phyloP scores from a whole-genome alignment of 805 yeast genomes.

The Candida koratica region DNA sequence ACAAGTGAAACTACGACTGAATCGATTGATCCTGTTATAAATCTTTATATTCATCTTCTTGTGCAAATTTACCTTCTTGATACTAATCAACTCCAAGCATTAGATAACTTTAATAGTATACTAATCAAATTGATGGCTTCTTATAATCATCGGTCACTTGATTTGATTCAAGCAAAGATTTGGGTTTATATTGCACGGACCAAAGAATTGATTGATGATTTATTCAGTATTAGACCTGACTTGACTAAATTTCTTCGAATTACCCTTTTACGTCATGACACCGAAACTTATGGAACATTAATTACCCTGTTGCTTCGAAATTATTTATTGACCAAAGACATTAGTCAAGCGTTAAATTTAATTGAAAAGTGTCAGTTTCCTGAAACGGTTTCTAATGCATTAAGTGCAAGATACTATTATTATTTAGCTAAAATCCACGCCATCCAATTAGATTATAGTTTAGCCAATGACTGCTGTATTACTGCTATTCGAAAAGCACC shows the following conservation, averaged over 20 bases:
- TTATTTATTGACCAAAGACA: slow-evolving; percentile 72
- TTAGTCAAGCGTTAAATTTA: slow-evolving; percentile 82
- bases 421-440: slow-evolving; percentile 89
- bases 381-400: slow-evolving; percentile 76
- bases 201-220: slow-evolving; percentile 56
- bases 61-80: slow-evolving; percentile 77
- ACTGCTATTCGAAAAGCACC: slow-evolving; percentile 98
- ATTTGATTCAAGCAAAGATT: slow-evolving; percentile 79
- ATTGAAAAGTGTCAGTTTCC: slow-evolving; percentile 90
- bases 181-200: slow-evolving; percentile 90
- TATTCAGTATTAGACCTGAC: slow-evolving; percentile 60
- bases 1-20: slow-evolving; percentile 10
- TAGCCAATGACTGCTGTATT: slow-evolving; percentile 84
- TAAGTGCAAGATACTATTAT: slow-evolving; percentile 87
- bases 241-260: slow-evolving; percentile 76
- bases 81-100: slow-evolving; percentile 43
- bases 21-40: slow-evolving; percentile 66
- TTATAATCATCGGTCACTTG: slow-evolving; percentile 79
- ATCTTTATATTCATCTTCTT: slow-evolving; percentile 72
- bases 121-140: slow-evolving; percentile 52
- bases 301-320: slow-evolving; percentile 83
- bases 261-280: slow-evolving; percentile 87
- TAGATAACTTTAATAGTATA: slow-evolving; percentile 51
- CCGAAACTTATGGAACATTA: slow-evolving; percentile 84
- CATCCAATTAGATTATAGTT: slow-evolving; percentile 86